These are phyloP conservation scores for Hypoxylon sp. DNA, from an alignment of 2,329 filamentous ascomycete species.

Conservation along the genomic window DNA sequence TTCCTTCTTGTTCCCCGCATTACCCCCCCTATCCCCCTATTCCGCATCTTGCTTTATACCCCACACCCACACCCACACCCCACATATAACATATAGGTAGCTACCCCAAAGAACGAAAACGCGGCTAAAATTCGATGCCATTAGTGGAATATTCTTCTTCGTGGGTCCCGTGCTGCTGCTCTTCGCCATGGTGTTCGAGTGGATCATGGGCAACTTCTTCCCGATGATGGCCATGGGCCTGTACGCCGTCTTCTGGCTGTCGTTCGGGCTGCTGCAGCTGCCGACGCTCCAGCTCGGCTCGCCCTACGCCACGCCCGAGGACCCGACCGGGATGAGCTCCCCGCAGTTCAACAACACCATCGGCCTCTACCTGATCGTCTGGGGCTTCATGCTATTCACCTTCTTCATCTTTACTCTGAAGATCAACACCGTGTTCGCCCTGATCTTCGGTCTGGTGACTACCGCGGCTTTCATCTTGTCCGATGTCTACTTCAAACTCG, in stretches of 20 bases:
- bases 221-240: constrained; percentile 65
- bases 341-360: constrained; percentile 62
- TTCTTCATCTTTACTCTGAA: constrained; percentile 64
- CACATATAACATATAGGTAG: no score
- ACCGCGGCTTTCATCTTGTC: constrained; percentile 59
- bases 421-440: constrained; percentile 62
- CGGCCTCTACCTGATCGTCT: constrained; percentile 62
- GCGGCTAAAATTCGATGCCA: constrained; percentile 31
- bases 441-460: constrained; percentile 62
- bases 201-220: constrained; percentile 65
- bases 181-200: constrained; percentile 63
- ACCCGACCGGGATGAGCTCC: constrained; percentile 57
- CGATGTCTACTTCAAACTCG: constrained; percentile 62
- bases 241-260: constrained; percentile 63
- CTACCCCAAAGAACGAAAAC: neutral
- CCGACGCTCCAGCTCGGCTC: constrained; percentile 60
- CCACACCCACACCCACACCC: constrained; percentile 1
- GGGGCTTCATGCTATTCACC: constrained; percentile 64
- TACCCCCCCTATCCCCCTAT: neutral
- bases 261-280: constrained; percentile 63
- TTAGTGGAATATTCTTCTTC: constrained; percentile 55
- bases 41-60: neutral
- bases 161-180: constrained; percentile 60
- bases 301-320: constrained; percentile 56
- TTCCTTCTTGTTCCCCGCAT: neutral